Conservation (phyloP, 805 yeast species). For the Saccharomycopsis fodiens region DNA sequence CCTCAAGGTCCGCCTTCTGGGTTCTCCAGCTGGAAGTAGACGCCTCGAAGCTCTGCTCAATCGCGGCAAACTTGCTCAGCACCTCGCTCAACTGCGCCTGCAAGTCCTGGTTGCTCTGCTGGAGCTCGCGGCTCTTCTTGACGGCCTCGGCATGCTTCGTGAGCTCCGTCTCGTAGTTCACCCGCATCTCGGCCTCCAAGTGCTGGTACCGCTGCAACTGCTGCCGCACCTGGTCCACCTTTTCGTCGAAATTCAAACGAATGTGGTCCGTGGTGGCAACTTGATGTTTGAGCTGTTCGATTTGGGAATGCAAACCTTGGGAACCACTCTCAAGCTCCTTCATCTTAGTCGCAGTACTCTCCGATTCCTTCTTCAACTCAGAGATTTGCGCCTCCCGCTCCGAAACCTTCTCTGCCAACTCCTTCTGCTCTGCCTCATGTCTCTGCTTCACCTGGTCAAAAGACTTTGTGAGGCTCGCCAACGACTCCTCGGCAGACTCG, state of each 20-base stretch:
- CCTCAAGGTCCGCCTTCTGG: slow-evolving; percentile 36
- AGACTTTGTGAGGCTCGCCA: slow-evolving; percentile 44
- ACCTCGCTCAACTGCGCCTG: slow-evolving; percentile 27
- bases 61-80: slow-evolving; percentile 2
- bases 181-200: slow-evolving; percentile 32
- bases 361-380: not conserved
- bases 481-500: slow-evolving; percentile 57
- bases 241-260: slow-evolving; percentile 27
- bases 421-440: slow-evolving; percentile 11
- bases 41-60: slow-evolving; percentile 26
- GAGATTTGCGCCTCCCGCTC: slow-evolving; percentile 16
- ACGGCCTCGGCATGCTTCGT: slow-evolving; percentile 47
- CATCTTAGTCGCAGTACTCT: slow-evolving; percentile 6
- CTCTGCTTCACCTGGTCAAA: slow-evolving; percentile 39
- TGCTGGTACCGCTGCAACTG: slow-evolving; percentile 39
- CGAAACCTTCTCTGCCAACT: slow-evolving; percentile 16
- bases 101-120: slow-evolving; percentile 28
- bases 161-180: slow-evolving; percentile 48
- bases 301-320: slow-evolving; percentile 14
- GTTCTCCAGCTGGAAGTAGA: slow-evolving; percentile 40
- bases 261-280: slow-evolving; percentile 23
- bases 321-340: not conserved
- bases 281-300: slow-evolving; percentile 20
- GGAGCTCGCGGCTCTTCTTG: slow-evolving; percentile 32
- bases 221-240: slow-evolving; percentile 26